Base-by-base conservation (phyloP, 108 stramenopile genomes). In the Skeletonema grethae region DNA sequence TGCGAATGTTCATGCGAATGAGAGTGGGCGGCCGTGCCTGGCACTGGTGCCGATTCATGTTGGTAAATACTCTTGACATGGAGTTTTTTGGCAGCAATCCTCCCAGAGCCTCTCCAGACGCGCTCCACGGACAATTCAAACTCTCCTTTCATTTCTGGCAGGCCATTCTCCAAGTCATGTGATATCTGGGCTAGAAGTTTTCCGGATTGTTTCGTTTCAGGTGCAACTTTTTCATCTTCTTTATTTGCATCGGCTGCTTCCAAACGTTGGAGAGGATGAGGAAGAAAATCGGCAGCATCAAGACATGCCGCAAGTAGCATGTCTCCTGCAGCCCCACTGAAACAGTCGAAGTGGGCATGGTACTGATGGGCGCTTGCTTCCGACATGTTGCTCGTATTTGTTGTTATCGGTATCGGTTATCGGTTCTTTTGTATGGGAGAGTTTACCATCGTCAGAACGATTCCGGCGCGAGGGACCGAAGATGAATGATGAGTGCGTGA, bases 301-400 rank as follows among this genome's bases (percentile, higher is more conserved):
- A 94, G 64, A 58, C 87, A 90, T 36, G 88, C 68, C 15, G 93
- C 86, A 67, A 94, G 71, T 63, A 94, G 66, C 93, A 94, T 94
- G 65, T 94, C 93, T 20, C 93, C 93, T 18, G 93, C 93, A 10
- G 90, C 93, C 15, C 93, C 93, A 41, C 82, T 82, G 76, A 94
- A 94, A 67, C 88, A 91, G 53, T 94, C 93, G 39, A 88, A 89
- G 67, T 94, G 93, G 18, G 88, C 89, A 66, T 90, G 89, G 32
- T 41, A 62, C 41, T 67, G 36, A 10, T 1, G 36, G 7, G 10
- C 2, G 36, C 36, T 38, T 38, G 36, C 10, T 38, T 10, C 36
- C 36, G 36, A 11, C 36, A 38, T 38, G 36, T 38, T 38, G 36
- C 36, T 38, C n/a, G 31, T 31, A 31, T 36, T 36, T 11, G 9